Base-by-base conservation (phyloP, 352 stramenopile species). In the Globisporangium echinulatum region DNA sequence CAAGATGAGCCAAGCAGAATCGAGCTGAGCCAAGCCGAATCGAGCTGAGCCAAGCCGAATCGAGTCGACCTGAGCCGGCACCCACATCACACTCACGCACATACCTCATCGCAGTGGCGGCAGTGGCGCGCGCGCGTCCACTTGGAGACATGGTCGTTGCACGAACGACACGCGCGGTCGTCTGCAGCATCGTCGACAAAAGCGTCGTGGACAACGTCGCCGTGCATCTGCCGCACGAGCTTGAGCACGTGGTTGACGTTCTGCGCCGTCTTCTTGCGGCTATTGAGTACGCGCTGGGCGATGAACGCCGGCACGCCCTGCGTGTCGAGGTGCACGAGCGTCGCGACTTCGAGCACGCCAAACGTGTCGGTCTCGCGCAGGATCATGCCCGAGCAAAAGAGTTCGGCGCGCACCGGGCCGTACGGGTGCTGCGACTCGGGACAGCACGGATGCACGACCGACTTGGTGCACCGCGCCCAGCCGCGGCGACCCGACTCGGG, bases 401-500 rank as follows among this genome's bases (percentile, higher is more conserved):
- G 67, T 59, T 80, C 66, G 36, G 74, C 75, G 37, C 80, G 77
- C 11, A 87, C 59, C 7, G 75, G 75, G 0, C 77, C 77, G 46
- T 80, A 65, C n/a, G 75, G 71, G 17, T 82, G 68, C 56, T 86
- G 71, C 9, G 75, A 87, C 46, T 77, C 68, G 46, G 79, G 82
- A 37, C 78, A 88, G 58, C 64, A 71, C 46, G 72, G 65, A 59
- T 90, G 80, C 57, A 85, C 74, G 53, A 88, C 70, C 10, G 82
- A 92, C 25, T 79, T 77, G 40, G 80, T 82, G 44, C 72, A 75
- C 3, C 82, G 78, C 7, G 80, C 79, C 82, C 82, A 92, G 42
- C 82, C 78, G 17, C 77, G 79, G 49, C 70, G 67, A 7, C 78
- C 79, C 10, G 72, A 78, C 53, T 71, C 75, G 38, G 61, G 69